Percentiles rank a stretch among this genome's conserved stretches.
These are phyloP conservation scores for Camelina hispida DNA, from an alignment of 345 rosid species.

Conservation along the genomic window DNA sequence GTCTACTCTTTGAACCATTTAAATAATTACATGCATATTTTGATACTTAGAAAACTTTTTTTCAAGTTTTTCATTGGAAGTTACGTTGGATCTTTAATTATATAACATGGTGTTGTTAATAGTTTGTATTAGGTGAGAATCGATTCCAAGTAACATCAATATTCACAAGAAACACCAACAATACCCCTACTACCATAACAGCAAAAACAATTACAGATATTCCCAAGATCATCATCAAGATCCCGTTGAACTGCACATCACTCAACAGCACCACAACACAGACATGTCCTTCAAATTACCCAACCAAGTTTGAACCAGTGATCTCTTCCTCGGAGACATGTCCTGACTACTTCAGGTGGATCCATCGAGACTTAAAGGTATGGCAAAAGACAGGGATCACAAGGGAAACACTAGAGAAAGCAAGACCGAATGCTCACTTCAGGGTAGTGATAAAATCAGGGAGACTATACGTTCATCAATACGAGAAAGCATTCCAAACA, in stretches of 20 bases:
- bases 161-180: constrained; percentile 24
- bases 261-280: constrained; percentile 9
- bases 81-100: not conserved
- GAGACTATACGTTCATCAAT: constrained; percentile 56
- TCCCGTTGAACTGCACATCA: constrained; percentile 48
- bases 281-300: constrained; percentile 46
- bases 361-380: constrained; percentile 56
- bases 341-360: constrained; percentile 76
- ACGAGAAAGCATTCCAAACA: constrained; percentile 51
- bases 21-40: not conserved
- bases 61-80: not conserved
- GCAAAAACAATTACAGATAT: not conserved
- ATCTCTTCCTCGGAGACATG: constrained; percentile 44
- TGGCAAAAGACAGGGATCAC: constrained; percentile 65
- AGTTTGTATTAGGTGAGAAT: constrained; percentile 41
- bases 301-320: constrained; percentile 21
- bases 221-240: constrained; percentile 16
- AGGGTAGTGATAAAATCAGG: constrained; percentile 56
- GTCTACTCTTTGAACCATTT: not conserved
- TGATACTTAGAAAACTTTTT: not conserved
- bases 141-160: constrained; percentile 30
- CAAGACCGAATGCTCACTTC: constrained; percentile 50
- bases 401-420: constrained; percentile 54
- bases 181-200: not conserved
- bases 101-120: constrained; percentile 1